Conservation (phyloP, 2,329 filamentous ascomycete species). For the Domatiomyces globalis region DNA sequence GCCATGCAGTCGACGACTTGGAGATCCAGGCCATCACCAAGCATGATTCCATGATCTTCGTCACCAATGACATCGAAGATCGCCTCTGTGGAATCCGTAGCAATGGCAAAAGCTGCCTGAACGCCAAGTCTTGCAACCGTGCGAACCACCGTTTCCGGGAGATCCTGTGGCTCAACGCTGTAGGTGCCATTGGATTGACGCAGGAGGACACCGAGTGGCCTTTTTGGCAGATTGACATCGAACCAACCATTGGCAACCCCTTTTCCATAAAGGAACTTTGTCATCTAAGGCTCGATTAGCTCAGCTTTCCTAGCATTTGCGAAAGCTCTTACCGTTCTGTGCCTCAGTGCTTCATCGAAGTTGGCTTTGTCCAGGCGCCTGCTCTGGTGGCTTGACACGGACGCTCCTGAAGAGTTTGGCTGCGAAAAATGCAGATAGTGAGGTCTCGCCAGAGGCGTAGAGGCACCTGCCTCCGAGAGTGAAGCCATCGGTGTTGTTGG, state of each 20-base stretch:
- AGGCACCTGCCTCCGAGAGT: conserved; percentile 6
- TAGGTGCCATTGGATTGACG: conserved; percentile 29
- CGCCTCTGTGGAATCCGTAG: conserved; percentile 13
- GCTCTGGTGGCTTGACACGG: conserved; percentile 6
- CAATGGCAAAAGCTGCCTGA: conserved; percentile 37
- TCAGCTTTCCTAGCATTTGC: conserved; percentile 6
- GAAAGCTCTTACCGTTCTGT: conserved; percentile 17
- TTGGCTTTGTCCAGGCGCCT: conserved; percentile 11
- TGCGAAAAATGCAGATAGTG: conserved; percentile 9
- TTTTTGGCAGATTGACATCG: conserved; percentile 9
- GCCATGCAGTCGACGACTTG: conserved; percentile 34
- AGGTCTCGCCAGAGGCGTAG: conserved; percentile 7
- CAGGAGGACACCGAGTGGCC: conserved; percentile 25
- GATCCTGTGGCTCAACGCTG: conserved; percentile 27
- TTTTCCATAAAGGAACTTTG: conserved; percentile 20
- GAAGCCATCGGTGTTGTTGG: conserved; percentile 8
- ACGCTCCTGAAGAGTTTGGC: conserved; percentile 12
- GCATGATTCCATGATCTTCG: conserved; percentile 33
- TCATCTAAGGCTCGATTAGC: conserved; percentile 17
- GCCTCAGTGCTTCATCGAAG: conserved; percentile 19
- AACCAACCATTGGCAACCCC: conserved; percentile 20
- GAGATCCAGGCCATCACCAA: conserved; percentile 30
- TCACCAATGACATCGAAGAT: conserved; percentile 17
- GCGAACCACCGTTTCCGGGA: conserved; percentile 27
- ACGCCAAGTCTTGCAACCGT: conserved; percentile 34